Percentiles rank a stretch among this genome's conserved stretches.
Conservation (phyloP, 1,284 basidiomycete genomes). For the Coniferiporia sulphurascens region DNA sequence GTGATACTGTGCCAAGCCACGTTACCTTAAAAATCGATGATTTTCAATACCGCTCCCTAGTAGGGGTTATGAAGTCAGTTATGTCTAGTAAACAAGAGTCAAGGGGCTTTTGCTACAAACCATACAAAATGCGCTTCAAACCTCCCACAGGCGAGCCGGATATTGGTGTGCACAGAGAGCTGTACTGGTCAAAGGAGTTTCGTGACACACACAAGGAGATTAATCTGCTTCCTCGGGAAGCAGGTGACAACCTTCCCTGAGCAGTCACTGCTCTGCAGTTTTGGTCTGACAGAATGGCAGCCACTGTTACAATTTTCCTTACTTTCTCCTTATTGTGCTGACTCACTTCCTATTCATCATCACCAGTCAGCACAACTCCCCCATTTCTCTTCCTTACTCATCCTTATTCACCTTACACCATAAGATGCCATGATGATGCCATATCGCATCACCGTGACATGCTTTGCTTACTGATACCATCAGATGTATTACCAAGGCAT, state of each 20-base stretch:
- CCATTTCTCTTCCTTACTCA: no score
- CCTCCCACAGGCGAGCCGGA: not conserved
- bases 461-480: no score
- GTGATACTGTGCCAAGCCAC: not conserved
- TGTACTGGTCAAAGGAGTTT: slow-evolving; percentile 20
- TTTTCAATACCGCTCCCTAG: slow-evolving; percentile 11
- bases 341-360: no score
- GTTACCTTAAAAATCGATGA: not conserved
- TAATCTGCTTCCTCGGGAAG: not conserved
- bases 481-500: no score
- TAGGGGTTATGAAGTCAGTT: slow-evolving; percentile 8
- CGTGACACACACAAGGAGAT: slow-evolving; percentile 16
- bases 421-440: no score
- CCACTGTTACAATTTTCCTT: no score
- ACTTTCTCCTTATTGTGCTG: no score
- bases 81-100: not conserved
- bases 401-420: no score
- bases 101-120: no score
- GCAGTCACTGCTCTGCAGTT: slow-evolving; percentile 28
- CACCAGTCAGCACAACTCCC: no score
- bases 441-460: no score
- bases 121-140: not conserved
- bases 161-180: slow-evolving; percentile 17
- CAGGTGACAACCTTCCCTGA: not conserved
- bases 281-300: slow-evolving; percentile 32